Conservation (phyloP, 2,329 filamentous ascomycete species). For the Fusarium acutatum region DNA sequence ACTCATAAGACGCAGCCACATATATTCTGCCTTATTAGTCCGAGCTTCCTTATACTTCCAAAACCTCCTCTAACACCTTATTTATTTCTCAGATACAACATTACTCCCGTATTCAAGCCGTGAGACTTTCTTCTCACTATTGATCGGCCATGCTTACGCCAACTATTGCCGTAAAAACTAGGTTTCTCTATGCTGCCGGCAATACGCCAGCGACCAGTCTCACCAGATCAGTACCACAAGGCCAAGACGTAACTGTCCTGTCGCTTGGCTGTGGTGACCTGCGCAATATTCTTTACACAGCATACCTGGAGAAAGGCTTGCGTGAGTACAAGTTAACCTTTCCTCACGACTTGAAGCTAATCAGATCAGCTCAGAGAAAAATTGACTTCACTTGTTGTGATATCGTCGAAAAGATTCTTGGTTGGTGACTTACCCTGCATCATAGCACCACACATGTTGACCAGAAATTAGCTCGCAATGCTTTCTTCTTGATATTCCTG, state of each 20-base stretch:
- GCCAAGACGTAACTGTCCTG: constrained; percentile 59
- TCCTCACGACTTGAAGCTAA: constrained; percentile 31
- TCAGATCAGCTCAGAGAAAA: constrained; percentile 47
- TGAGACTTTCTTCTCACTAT: not conserved
- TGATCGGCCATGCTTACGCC: constrained; percentile 49
- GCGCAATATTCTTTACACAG: constrained; percentile 64
- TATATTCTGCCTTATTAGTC: not conserved
- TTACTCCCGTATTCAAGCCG: not conserved
- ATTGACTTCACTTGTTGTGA: constrained; percentile 68
- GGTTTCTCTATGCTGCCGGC: constrained; percentile 58
- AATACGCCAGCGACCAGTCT: constrained; percentile 63
- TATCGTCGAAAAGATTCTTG: constrained; percentile 57
- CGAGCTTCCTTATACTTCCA: not conserved
- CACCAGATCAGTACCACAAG: constrained; percentile 57
- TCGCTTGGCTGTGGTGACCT: constrained; percentile 66
- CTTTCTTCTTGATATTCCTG: constrained; percentile 61
- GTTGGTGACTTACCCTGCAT: constrained; percentile 45
- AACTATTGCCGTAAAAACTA: constrained; percentile 43
- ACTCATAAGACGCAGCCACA: not conserved
- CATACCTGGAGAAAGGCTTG: constrained; percentile 52
- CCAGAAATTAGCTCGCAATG: constrained; percentile 58
- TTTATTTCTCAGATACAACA: not conserved
- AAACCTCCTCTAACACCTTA: not conserved
- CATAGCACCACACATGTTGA: not conserved
- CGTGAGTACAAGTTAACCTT: constrained; percentile 40